Percentiles rank a stretch among this genome's conserved stretches.
Evolutionary conservation across 2,329 filamentous ascomycete species (phyloP).

Genomic region (Clathrospora elynae): DNA sequence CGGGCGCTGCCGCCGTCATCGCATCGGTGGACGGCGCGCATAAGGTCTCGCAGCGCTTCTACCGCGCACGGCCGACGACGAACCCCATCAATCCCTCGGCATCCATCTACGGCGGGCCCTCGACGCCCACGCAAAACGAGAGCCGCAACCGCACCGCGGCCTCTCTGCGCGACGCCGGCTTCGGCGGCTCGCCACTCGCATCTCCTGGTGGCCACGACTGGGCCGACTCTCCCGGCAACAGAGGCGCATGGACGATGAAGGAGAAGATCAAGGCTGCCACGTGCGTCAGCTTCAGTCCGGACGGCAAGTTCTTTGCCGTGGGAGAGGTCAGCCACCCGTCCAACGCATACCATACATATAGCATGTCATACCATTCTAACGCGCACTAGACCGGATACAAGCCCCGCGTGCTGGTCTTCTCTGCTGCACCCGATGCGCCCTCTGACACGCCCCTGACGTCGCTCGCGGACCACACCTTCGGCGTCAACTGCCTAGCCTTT

Average conservation of each 20-base stretch:
- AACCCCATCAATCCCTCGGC: slow-evolving; percentile 69
- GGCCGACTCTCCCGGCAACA: slow-evolving; percentile 65
- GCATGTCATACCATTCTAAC: slow-evolving; percentile 36
- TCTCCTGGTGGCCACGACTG: slow-evolving; percentile 57
- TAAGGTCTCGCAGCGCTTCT: slow-evolving; percentile 79
- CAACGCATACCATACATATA: no score
- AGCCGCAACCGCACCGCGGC: slow-evolving; percentile 64
- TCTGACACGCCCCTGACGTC: slow-evolving; percentile 82
- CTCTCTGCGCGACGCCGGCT: slow-evolving; percentile 56
- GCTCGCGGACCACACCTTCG: slow-evolving; percentile 87
- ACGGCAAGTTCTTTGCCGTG: slow-evolving; percentile 85
- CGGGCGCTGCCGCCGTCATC: slow-evolving; percentile 90
- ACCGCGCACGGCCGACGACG: slow-evolving; percentile 75
- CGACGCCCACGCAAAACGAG: slow-evolving; percentile 60
- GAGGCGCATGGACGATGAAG: slow-evolving; percentile 83
- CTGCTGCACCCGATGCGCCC: slow-evolving; percentile 73
- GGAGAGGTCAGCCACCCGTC: slow-evolving; percentile 67
- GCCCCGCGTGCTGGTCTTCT: slow-evolving; percentile 89
- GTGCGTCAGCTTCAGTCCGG: slow-evolving; percentile 83
- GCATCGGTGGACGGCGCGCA: slow-evolving; percentile 74
- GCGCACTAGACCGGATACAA: slow-evolving; percentile 76
- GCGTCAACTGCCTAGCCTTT: slow-evolving; percentile 87
- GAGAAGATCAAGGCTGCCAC: slow-evolving; percentile 95
- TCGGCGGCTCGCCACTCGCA: slow-evolving; percentile 49
- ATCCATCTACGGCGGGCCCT: slow-evolving; percentile 58